A percentile compares a stretch with the other conserved stretches of the same genome.
Conservation (phyloP, 805 yeast genomes). For the Candida stauntonica region DNA sequence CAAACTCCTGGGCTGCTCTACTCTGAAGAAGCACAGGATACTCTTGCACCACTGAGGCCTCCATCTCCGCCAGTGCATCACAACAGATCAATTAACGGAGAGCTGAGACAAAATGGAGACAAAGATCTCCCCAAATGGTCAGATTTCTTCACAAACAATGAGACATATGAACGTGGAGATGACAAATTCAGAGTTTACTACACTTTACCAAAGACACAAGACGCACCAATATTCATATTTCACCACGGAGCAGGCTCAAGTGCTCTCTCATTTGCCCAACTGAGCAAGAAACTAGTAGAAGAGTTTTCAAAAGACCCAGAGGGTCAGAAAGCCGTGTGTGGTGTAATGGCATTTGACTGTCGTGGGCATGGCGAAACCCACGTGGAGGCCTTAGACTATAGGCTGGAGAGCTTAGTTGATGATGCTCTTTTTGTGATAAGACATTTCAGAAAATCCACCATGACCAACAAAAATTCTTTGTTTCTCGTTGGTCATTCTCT, state of each 20-base stretch:
- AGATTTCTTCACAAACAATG: constrained; percentile 32
- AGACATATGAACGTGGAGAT: constrained; percentile 13
- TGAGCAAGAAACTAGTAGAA: constrained; percentile 36
- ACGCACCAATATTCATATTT: constrained; percentile 59
- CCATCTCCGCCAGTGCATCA: constrained; percentile 12
- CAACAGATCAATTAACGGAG: not conserved
- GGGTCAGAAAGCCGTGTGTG: constrained; percentile 41
- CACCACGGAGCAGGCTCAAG: constrained; percentile 97
- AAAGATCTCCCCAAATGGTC: constrained; percentile 25
- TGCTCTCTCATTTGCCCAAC: constrained; percentile 66
- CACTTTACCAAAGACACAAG: constrained; percentile 40
- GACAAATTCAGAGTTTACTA: constrained; percentile 52
- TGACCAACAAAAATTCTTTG: constrained; percentile 29
- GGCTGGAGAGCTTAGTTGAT: constrained; percentile 45
- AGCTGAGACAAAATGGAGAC: not conserved
- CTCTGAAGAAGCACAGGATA: constrained; percentile 10
- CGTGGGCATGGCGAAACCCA: constrained; percentile 77
- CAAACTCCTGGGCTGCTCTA: constrained; percentile 1
- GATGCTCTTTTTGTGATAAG: constrained; percentile 55
- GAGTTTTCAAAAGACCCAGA: constrained; percentile 19
- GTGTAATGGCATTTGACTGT: constrained; percentile 68
- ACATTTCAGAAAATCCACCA: constrained; percentile 29
- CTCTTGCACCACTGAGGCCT: constrained; percentile 12
- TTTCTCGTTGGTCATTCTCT: constrained; percentile 84
- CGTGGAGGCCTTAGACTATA: constrained; percentile 30